Percentiles rank a stretch among this genome's conserved stretches.
These are phyloP conservation scores for Zymoseptoria passerinii DNA, from an alignment of 2,329 filamentous ascomycete species.

Conservation along the genomic window DNA sequence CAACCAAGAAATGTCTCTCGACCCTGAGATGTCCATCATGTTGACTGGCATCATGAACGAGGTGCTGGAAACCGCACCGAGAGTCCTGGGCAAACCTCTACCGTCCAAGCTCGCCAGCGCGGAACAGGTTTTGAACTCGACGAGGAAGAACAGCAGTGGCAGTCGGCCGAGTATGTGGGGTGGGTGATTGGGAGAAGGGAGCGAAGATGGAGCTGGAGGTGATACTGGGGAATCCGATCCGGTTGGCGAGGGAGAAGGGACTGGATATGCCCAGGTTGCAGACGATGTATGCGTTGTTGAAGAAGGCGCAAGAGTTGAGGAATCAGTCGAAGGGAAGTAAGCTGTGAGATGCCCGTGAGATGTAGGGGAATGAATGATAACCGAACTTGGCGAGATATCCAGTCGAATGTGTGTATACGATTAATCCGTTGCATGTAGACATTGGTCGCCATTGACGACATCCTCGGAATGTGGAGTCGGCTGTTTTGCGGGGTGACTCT, in stretches of 20 bases:
- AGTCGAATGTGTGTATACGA: too few species aligned
- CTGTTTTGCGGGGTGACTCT: not conserved
- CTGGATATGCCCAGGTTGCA: conserved; percentile 60
- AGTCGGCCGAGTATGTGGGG: conserved; percentile 57
- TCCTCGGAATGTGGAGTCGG: not conserved
- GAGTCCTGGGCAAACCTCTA: conserved; percentile 53
- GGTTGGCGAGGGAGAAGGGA: conserved; percentile 54
- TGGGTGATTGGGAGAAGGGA: conserved; percentile 58
- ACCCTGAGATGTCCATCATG: conserved; percentile 55
- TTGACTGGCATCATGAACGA: conserved; percentile 61
- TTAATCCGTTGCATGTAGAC: too few species aligned
- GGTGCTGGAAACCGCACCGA: conserved; percentile 55
- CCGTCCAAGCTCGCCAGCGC: conserved; percentile 53
- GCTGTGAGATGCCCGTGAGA: conserved; percentile 9
- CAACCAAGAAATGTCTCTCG: conserved; percentile 58
- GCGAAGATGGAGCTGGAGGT: conserved; percentile 63
- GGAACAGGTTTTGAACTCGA: conserved; percentile 56
- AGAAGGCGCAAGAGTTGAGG: conserved; percentile 51
- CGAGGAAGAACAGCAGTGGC: conserved; percentile 52
- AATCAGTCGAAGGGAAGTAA: conserved; percentile 31
- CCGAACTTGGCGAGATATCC: too few species aligned
- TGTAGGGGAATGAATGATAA: too few species aligned
- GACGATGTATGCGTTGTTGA: conserved; percentile 57
- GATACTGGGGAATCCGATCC: conserved; percentile 61
- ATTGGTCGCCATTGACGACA: not conserved